Evolutionary conservation across 768 basidiomycete species (phyloP).

Genomic region (Pleurotus tuber-regium): DNA sequence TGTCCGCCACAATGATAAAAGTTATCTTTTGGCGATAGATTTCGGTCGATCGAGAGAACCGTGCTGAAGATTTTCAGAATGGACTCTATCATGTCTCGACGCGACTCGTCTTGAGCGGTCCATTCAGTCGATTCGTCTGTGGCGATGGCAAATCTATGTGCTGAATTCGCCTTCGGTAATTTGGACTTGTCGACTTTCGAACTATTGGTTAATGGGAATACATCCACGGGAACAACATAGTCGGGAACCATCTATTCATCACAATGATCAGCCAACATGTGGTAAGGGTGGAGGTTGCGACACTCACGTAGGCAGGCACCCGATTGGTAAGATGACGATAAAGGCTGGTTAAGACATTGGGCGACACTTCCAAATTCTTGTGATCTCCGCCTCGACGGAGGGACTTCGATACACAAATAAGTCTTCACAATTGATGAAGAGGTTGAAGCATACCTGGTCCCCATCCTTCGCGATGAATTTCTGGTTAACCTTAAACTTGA

Average conservation of each 20-base stretch:
- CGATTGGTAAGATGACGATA: neutral
- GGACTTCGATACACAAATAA: too few species aligned
- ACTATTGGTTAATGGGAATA: neutral
- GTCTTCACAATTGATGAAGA: too few species aligned
- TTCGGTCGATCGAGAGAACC: constrained; percentile 5
- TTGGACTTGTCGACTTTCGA: neutral
- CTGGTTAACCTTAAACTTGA: neutral
- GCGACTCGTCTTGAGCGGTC: neutral
- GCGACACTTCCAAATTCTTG: too few species aligned
- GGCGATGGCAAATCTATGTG: constrained; percentile 6
- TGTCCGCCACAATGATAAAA: constrained; percentile 10
- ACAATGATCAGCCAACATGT: neutral
- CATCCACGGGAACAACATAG: neutral
- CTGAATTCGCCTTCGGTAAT: constrained; percentile 1
- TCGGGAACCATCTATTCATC: neutral
- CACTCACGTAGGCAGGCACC: neutral
- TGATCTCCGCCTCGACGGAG: too few species aligned
- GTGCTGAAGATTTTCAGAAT: neutral
- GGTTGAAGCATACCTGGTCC: too few species aligned
- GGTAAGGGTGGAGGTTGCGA: neutral
- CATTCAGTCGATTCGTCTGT: neutral
- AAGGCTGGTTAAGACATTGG: neutral
- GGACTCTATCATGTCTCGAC: neutral
- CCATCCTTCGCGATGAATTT: too few species aligned
- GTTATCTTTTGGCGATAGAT: constrained; percentile 7